Evolutionary conservation across 2,329 filamentous ascomycete species (phyloP), one percentile per base, ranked within the genome.

Genomic region (Talaromyces sp.): DNA sequence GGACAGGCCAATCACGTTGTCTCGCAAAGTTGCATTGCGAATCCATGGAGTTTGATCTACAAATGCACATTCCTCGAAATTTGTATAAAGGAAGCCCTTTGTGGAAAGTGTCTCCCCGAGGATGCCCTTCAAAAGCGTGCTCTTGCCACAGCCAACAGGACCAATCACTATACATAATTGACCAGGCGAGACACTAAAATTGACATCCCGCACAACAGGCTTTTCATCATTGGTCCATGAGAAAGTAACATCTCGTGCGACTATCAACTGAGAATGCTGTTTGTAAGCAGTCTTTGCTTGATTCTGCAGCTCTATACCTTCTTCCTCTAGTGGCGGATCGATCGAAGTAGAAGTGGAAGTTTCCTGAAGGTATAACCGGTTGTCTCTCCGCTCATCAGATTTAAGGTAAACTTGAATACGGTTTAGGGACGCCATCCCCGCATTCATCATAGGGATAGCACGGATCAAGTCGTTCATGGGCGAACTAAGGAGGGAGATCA

Each of bases 121-220:
- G 84, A 82, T 70, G 3, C 68, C 69, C 63, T 77, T 76, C 62
- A 90, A 82, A 54, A 88, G 86, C 22, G 87, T 90, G 1, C 86
- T 89, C 71, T 90, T 90, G 0, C 88, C 88, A 1, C 87, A 86
- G 1, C 88, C 88, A 0, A 85, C 88, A 4, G 87, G 86, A 0
- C 88, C 88, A 2, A 90, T 87, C 11, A 90, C 78, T 2, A 86
- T 87, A 67, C 82, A 84, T 70, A 90, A 89, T 60, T 87, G 82
- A 1, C 86, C 86, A 0, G 86, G 80, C 33, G 82, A 76, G 60
- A 90, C 84, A 1, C 80, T 81, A 35, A 90, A 79, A 13, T 80
- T 84, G 14, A 90, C 76, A 3, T 80, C 82, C 19, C 82, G 77
- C 1, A 92, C 78, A 14, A 90, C 85, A 35, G 81, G 77, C 14